A percentile compares a stretch with the other conserved stretches of the same genome.
phyloP scores from a whole-genome alignment of 2,329 filamentous ascomycete species.

The Elsinoe batatas region DNA sequence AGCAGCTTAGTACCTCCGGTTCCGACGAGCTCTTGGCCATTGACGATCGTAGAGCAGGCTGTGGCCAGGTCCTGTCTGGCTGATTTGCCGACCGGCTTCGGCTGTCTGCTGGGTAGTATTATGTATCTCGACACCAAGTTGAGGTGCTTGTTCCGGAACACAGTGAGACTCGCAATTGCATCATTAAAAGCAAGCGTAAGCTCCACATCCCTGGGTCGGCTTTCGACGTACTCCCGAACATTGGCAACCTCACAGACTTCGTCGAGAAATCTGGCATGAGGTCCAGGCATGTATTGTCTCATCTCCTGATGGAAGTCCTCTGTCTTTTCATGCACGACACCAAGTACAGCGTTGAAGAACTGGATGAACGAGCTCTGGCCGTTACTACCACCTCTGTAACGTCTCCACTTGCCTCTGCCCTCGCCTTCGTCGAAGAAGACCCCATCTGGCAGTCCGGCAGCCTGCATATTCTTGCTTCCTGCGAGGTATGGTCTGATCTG shows the following conservation, averaged over 20 bases:
- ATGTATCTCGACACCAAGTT: slow-evolving; percentile 46
- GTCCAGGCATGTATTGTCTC: slow-evolving; percentile 46
- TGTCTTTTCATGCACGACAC: slow-evolving; percentile 35
- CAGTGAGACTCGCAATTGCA: slow-evolving; percentile 35
- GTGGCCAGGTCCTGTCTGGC: slow-evolving; percentile 36
- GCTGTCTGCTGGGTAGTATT: slow-evolving; percentile 31
- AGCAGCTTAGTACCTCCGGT: slow-evolving; percentile 46
- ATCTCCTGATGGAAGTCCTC: slow-evolving; percentile 43
- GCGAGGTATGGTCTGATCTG: slow-evolving; percentile 43
- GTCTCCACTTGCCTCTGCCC: slow-evolving; percentile 39
- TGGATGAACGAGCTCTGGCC: slow-evolving; percentile 47
- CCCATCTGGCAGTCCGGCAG: slow-evolving; percentile 40
- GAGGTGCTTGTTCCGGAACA: slow-evolving; percentile 44
- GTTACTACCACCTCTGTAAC: slow-evolving; percentile 46
- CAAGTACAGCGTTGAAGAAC: slow-evolving; percentile 44
- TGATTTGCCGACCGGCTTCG: slow-evolving; percentile 20
- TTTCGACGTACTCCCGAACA: slow-evolving; percentile 36
- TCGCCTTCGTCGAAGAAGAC: slow-evolving; percentile 44
- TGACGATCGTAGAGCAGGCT: slow-evolving; percentile 32
- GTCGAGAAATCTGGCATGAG: slow-evolving; percentile 42
- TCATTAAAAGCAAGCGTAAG: slow-evolving; percentile 38
- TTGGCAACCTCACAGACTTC: slow-evolving; percentile 37
- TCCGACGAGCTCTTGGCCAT: slow-evolving; percentile 33
- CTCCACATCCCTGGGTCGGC: slow-evolving; percentile 24
- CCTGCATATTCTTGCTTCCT: slow-evolving; percentile 45